Base-by-base conservation (phyloP, 495 filamentous ascomycete genomes). In the Aspergillus saccharolyticus region DNA sequence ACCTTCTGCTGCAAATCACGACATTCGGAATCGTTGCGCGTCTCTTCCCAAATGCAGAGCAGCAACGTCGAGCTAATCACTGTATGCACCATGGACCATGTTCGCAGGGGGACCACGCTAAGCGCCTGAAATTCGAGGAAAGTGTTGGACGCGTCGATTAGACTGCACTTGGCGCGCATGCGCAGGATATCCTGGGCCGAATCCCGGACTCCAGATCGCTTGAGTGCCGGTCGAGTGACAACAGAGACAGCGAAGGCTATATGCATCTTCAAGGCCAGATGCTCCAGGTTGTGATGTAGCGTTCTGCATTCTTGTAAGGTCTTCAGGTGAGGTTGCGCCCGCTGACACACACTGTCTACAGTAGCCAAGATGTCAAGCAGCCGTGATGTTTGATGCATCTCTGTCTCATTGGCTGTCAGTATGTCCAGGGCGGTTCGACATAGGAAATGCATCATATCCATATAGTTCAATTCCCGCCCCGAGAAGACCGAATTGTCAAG, bases 51-150 rank as follows among this genome's bases (percentile, higher is more conserved):
- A 33, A 72, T 72, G 22, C 69, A 72, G 9, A 75, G 68, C 3
- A 75, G 63, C 15, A 75, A 47, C 0, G 70, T 72, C 0, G 72
- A 75, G 44, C 69, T 74, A 0, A 74, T 50, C 4, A 69, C 72
- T 0, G 71, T 71, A 55, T 72, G 70, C 10, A 74, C 64, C 71
- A 75, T 75, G 0, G 70, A 75, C 69, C 71, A 74, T 25, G 54
- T 75, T 0, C 72, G 58, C 10, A 72, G 33, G 0, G 71, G 72
- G 0, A 74, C 67, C 19, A 70, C 59, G 18, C 70, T 72, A 1
- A 74, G 57, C 0, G 67, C 66, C 25, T 72, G 66, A 22, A 71
- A 72, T 19, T 75, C 69, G 0, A 73, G 58, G 51, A 73, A 75
- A 5, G 68, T 65, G 21, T 56, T 67, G 1, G 70, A 68, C 1